phyloP scores from a whole-genome alignment of 164 flowering plant genomes.

The Akebia trifoliata region DNA sequence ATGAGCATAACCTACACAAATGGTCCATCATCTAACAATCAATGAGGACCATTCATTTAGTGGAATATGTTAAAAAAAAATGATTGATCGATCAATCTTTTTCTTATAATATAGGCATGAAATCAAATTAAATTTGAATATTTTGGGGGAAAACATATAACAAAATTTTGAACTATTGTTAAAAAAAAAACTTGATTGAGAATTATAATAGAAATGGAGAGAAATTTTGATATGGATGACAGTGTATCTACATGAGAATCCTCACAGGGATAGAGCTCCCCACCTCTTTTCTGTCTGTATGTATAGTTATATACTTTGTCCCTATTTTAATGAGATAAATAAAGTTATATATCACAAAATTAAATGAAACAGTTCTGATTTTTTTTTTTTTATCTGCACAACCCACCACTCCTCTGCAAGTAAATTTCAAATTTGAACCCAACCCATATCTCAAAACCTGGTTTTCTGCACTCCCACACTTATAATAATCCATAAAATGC shows the following conservation, averaged over 20 bases:
- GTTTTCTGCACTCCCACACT: constrained; percentile 20
- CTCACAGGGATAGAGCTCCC: constrained; percentile 4
- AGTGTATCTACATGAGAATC: constrained; percentile 14
- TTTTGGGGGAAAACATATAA: too few species aligned
- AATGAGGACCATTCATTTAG: too few species aligned
- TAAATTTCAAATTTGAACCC: constrained; percentile 13
- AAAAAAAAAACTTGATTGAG: neutral
- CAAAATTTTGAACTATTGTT: constrained; percentile 1
- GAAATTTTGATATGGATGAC: neutral
- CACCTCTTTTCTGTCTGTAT: neutral
- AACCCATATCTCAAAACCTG: constrained; percentile 32
- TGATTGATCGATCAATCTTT: too few species aligned
- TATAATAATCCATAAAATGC: constrained; percentile 6
- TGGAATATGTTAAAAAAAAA: too few species aligned
- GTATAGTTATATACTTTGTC: neutral
- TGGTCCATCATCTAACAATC: too few species aligned
- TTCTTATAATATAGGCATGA: too few species aligned
- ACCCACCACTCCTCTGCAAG: constrained; percentile 7
- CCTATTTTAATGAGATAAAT: neutral
- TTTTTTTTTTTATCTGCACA: constrained; percentile 7
- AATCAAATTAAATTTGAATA: too few species aligned
- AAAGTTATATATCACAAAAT: neutral
- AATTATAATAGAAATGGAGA: neutral
- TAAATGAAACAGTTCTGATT: neutral
- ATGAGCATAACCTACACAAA: too few species aligned